phyloP scores from a whole-genome alignment of 2,329 filamentous ascomycete genomes.

The Stenocarpella maydis region DNA sequence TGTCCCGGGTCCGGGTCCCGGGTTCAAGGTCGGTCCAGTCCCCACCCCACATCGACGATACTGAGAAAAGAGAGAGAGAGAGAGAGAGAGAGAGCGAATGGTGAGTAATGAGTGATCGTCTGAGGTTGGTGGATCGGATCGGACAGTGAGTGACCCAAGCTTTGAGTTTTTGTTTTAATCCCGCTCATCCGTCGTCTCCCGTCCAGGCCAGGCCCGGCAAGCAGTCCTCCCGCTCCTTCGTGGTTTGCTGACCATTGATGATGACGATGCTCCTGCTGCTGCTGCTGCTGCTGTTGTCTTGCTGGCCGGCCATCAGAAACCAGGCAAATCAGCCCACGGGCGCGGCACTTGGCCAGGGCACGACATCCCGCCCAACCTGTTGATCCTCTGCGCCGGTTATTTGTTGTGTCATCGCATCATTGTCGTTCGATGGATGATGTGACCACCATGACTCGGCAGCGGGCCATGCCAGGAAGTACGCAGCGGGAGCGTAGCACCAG shows the following conservation, averaged over 20 bases:
- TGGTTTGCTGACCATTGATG: constrained; percentile 15
- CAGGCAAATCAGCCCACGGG: constrained; percentile 1
- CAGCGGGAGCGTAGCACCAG: constrained; percentile 1
- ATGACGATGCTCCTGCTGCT: not conserved
- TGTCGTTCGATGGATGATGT: constrained; percentile 27
- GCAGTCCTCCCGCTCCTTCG: not conserved
- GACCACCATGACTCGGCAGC: constrained; percentile 30
- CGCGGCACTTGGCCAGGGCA: constrained; percentile 13
- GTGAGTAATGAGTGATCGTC: constrained; percentile 16
- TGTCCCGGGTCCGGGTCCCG: not conserved
- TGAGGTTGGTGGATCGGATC: constrained; percentile 30
- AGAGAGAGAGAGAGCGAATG: not conserved
- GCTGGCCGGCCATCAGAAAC: not conserved
- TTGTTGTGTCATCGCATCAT: constrained; percentile 26
- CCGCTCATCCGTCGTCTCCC: constrained; percentile 11
- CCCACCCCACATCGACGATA: not conserved
- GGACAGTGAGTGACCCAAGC: constrained; percentile 27
- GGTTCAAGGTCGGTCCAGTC: constrained; percentile 3
- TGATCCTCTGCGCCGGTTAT: not conserved
- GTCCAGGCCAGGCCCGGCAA: constrained; percentile 7
- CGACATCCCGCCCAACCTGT: not conserved
- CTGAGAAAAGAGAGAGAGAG: not conserved
- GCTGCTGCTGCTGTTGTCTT: not conserved
- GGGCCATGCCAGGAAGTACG: not conserved
- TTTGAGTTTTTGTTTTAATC: constrained; percentile 18